Base-by-base conservation (phyloP, 1,284 basidiomycete species). In the Apiotrichum veenhuisii region DNA sequence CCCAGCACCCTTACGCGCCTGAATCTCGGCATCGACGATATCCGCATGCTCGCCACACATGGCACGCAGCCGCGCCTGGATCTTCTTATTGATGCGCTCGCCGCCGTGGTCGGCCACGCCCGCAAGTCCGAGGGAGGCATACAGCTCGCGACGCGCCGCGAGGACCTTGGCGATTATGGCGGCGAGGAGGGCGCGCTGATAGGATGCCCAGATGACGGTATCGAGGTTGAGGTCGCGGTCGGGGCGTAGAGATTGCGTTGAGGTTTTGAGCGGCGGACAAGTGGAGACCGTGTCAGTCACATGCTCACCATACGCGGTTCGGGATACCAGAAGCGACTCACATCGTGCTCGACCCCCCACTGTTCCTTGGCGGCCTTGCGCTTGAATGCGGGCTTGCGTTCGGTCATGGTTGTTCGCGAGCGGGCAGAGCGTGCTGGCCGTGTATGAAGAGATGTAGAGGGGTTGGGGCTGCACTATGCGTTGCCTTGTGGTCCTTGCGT, bases 81-180 rank as follows among this genome's bases (percentile, higher is more conserved):
- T 55, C 52, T 69, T 67, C 51, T 65, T 61, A 55, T 65, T 69
- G 58, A 67, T 65, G 17, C 64, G 52, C 45, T 67, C 62, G 26
- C 67, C 69, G 44, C 64, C 62, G 54, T 70, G 63, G 30, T 59
- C 54, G 2, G 53, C 40, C 18, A 67, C 61, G 34, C 40, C 42
- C 17, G 41, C 40, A 9, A 70, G 60, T 2, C 34, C 57, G 18
- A 63, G 64, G 5, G 49, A 44, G 26, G 50, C 15, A 50, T 66
- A 68, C 20, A 68, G 30, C 2, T 30, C 45, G 7, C 54, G 38
- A 18, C 68, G 62, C 45, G 54, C 27, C 10, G 51, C n/a, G 11
- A 70, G 64, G 33, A 36, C 8, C 18, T 36, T 17, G 18, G 45
- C 33, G 8, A 27, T 20, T 5, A 47, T 22, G 45, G 45, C 45